Evolutionary conservation across 805 yeast species (phyloP), one percentile per base, ranked within the genome.

Genomic region (Candida insectalens): DNA sequence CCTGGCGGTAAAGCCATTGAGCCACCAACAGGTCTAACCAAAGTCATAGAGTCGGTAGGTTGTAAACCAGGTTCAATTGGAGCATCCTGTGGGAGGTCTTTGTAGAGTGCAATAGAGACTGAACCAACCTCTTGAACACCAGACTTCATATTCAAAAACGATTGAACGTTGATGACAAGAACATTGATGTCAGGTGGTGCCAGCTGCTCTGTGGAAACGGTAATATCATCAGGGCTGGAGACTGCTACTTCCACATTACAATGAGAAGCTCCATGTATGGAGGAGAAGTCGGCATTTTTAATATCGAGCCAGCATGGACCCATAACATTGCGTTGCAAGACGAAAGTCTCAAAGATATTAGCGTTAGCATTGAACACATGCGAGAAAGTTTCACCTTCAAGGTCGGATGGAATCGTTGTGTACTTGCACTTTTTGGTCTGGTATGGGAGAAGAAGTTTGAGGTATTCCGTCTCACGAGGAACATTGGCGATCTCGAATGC

Each of bases 231-330:
- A 7, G 92, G 74, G 8, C 64, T 54, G 3, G 55, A 48, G 1
- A 83, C 71, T 1, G 77, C 59, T 2, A 82, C 73, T 47, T 85
- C 95, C n/a, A 83, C 67, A 36, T 72, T 71, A 57, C 94, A 83
- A 59, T 88, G 89, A 1, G 95, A 77, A 2, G 82, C 67, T 47
- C 77, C 79, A 34, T 66, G 69, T 27, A 78, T 55, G 1, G 72
- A 54, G 17, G 55, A 51, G 45, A 82, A 80, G 40, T 78, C 76
- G 32, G 78, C 80, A 33, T 71, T 67, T 28, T 67, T 63, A 34
- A 92, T 65, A 32, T 81, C 81, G 34, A 92, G 62, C 98, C 98
- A 92, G 54, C 97, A 87, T 3, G 98, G 98, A 7, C 98, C 98
- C 96, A 85, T 88, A 29, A 92, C 68, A 45, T 80, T 77, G 45